phyloP scores from a whole-genome alignment of 2,329 filamentous ascomycete genomes.

The Epichloe elymi region DNA sequence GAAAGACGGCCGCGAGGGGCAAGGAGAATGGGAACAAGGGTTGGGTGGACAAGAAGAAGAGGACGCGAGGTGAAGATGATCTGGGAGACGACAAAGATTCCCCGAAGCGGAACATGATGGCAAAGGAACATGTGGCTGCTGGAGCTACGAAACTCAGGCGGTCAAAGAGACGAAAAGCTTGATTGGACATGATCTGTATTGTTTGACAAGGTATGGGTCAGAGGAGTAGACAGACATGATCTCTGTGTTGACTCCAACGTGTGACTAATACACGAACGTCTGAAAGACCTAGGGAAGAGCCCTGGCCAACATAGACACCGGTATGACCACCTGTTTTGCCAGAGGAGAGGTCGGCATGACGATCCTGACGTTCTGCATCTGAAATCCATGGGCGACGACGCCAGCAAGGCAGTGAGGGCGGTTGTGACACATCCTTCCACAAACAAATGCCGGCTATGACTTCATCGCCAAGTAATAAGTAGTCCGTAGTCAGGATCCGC shows the following conservation, averaged over 20 bases:
- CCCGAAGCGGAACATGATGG: background rate
- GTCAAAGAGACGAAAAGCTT: background rate
- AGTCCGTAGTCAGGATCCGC: no score
- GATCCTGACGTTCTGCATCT: no score
- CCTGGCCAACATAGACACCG: conserved; percentile 26
- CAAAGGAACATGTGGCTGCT: background rate
- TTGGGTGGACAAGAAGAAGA: background rate
- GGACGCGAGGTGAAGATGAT: background rate
- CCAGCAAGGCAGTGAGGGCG: no score
- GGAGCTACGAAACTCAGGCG: background rate
- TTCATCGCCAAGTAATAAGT: no score
- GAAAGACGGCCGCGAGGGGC: background rate
- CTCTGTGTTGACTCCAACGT: no score
- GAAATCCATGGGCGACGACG: no score
- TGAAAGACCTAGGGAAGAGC: conserved; percentile 28
- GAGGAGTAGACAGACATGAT: no score
- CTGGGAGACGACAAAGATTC: background rate
- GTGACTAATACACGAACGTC: conserved; percentile 21
- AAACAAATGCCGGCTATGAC: no score
- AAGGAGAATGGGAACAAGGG: background rate
- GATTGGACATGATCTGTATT: no score
- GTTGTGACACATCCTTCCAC: no score
- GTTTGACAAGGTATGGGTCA: no score
- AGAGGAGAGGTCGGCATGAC: no score
- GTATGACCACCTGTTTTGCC: conserved; percentile 19